phyloP scores from a whole-genome alignment of 148 eudicot species.

The Rhododendron simsii region DNA sequence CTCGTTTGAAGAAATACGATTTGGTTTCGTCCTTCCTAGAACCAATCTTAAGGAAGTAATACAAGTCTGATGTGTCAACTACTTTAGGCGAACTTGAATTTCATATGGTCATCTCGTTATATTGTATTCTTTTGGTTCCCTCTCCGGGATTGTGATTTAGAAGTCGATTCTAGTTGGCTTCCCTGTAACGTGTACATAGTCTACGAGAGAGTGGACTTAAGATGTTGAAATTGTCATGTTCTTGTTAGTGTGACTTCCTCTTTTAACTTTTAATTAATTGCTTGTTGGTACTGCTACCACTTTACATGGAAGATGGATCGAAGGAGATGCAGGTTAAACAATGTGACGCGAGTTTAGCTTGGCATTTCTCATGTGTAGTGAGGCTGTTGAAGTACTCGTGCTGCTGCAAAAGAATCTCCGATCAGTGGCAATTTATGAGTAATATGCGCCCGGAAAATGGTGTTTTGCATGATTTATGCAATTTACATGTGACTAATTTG shows the following conservation, averaged over 20 bases:
- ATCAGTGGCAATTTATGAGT: neutral
- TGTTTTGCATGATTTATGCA: neutral
- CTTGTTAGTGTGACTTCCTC: neutral
- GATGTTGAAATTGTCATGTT: conserved; percentile 4
- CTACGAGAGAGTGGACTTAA: conserved; percentile 4
- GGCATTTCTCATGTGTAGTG: neutral
- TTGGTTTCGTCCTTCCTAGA: conserved; percentile 53
- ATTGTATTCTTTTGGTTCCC: conserved; percentile 1
- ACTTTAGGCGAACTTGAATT: neutral
- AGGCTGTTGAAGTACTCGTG: neutral
- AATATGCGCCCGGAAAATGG: neutral
- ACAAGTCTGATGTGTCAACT: conserved; percentile 22
- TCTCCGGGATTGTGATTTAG: neutral
- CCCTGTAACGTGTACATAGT: conserved; percentile 9
- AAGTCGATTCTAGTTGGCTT: conserved; percentile 25
- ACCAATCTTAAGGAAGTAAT: conserved; percentile 27
- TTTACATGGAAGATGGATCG: neutral
- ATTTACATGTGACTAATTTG: neutral
- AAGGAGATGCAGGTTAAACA: neutral
- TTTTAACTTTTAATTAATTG: neutral
- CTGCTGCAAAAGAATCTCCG: neutral
- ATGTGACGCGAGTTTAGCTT: neutral
- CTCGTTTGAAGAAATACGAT: conserved; percentile 79
- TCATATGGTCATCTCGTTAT: neutral
- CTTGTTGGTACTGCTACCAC: neutral